Percentiles rank a stretch among this genome's conserved stretches.
phyloP scores from a whole-genome alignment of 495 filamentous ascomycete genomes.

The Entonaema liquescens region DNA sequence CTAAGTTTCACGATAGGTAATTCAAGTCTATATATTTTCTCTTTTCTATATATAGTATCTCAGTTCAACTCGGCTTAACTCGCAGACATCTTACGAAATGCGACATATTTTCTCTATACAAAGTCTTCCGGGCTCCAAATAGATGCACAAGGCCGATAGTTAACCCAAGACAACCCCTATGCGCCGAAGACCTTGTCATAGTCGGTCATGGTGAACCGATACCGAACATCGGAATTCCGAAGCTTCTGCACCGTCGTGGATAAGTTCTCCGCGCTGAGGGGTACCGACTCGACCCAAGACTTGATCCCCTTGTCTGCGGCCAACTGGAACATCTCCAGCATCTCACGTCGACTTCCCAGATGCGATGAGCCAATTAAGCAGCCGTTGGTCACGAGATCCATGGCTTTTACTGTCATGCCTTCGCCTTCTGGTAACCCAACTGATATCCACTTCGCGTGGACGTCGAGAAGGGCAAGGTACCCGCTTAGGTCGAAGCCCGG shows the following conservation, averaged over 20 bases:
- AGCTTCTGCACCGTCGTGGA: conserved; percentile 72
- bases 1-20: neutral
- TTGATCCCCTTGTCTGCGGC: conserved; percentile 82
- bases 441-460: conserved; percentile 83
- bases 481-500: conserved; percentile 67
- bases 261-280: conserved; percentile 74
- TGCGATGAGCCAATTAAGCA: conserved; percentile 83
- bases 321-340: conserved; percentile 82
- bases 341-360: conserved; percentile 81
- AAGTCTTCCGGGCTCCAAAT: neutral
- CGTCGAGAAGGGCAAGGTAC: conserved; percentile 81
- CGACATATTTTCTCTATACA: neutral
- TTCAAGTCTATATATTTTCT: neutral
- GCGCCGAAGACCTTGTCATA: conserved; percentile 59
- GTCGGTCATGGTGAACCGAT: conserved; percentile 61
- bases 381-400: conserved; percentile 79
- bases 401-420: conserved; percentile 76
- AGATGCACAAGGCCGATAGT: neutral
- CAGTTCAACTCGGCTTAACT: neutral
- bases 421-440: conserved; percentile 85
- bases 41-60: neutral
- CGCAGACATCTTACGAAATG: neutral
- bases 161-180: conserved; percentile 2
- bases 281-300: conserved; percentile 81
- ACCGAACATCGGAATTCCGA: conserved; percentile 69